A percentile compares a stretch with the other conserved stretches of the same genome.
These are phyloP conservation scores for Calonectria hongkongensis DNA, from an alignment of 2,329 filamentous ascomycete species.

Conservation along the genomic window DNA sequence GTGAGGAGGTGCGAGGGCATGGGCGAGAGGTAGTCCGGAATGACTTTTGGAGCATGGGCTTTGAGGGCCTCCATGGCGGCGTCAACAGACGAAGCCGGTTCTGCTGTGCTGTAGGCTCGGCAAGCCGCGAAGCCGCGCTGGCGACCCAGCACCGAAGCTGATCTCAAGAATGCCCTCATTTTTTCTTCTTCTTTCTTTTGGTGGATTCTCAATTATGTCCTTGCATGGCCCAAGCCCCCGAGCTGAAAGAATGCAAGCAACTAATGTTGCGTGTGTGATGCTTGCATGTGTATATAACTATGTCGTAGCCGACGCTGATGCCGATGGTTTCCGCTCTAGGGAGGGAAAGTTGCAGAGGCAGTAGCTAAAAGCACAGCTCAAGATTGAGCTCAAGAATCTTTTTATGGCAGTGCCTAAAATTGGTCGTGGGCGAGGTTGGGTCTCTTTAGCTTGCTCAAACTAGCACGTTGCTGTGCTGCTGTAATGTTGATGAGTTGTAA, in stretches of 20 bases:
- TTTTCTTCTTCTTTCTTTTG: neutral
- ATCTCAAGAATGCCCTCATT: conserved; percentile 33
- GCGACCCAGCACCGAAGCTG: conserved; percentile 22
- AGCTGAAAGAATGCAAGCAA: neutral
- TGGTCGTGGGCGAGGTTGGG: no score
- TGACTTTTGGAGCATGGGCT: conserved; percentile 58
- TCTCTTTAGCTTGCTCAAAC: neutral
- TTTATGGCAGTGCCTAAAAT: neutral
- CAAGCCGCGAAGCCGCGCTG: conserved; percentile 27
- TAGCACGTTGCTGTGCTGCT: neutral
- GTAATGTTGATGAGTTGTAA: neutral
- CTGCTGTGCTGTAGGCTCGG: conserved; percentile 32
- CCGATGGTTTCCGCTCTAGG: conserved; percentile 16
- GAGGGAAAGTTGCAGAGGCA: neutral
- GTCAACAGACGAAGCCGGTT: conserved; percentile 34
- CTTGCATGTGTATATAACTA: neutral
- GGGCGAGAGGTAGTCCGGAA: conserved; percentile 70
- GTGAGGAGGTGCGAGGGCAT: conserved; percentile 80
- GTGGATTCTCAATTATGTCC: no score
- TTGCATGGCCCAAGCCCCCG: no score
- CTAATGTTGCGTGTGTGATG: neutral
- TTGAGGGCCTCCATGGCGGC: conserved; percentile 51
- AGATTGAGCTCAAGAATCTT: neutral
- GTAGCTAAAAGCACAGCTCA: neutral
- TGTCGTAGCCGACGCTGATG: neutral